Evolutionary conservation across 208 protist genomes (phyloP).

Genomic region (Leishmania arabica): DNA sequence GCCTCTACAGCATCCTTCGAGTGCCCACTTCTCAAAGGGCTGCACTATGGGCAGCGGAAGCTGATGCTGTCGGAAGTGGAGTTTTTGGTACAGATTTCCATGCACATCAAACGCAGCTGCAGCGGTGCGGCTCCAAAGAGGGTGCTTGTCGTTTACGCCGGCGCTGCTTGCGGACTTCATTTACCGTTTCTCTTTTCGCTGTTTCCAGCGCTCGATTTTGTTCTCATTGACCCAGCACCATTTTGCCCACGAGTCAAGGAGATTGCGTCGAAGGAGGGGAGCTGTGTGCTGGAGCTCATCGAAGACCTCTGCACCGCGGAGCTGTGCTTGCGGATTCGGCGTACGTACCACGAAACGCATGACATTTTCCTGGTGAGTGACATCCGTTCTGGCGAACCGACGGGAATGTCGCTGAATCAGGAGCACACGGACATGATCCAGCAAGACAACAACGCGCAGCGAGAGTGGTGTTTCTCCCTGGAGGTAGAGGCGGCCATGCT

Average conservation of each 20-base stretch:
- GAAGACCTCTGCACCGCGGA: slow-evolving; percentile 91
- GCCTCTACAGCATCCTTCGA: slow-evolving; percentile 40
- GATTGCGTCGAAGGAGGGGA: slow-evolving; percentile 27
- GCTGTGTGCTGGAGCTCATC: slow-evolving; percentile 76
- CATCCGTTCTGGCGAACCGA: slow-evolving; percentile 82
- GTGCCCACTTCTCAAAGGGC: slow-evolving; percentile 59
- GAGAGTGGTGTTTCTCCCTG: slow-evolving; percentile 88
- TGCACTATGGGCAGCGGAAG: slow-evolving; percentile 96
- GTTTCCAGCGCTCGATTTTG: slow-evolving; percentile 75
- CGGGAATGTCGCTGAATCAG: slow-evolving; percentile 58
- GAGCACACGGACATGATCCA: slow-evolving; percentile 87
- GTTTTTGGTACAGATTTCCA: slow-evolving; percentile 72
- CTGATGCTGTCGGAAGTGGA: slow-evolving; percentile 94
- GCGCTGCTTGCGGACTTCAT: slow-evolving; percentile 95
- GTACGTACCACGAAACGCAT: slow-evolving; percentile 57
- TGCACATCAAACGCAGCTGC: not conserved
- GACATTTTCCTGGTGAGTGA: slow-evolving; percentile 91
- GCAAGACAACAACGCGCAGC: slow-evolving; percentile 85
- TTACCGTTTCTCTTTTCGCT: slow-evolving; percentile 85
- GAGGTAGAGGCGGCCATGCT: slow-evolving; percentile 84
- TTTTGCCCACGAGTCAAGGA: slow-evolving; percentile 68
- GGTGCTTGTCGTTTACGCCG: slow-evolving; percentile 92
- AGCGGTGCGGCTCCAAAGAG: slow-evolving; percentile 4
- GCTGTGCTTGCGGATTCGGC: slow-evolving; percentile 69
- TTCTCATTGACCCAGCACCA: slow-evolving; percentile 93